phyloP scores from a whole-genome alignment of 768 basidiomycete species.

The Psilocybe tampanensis region DNA sequence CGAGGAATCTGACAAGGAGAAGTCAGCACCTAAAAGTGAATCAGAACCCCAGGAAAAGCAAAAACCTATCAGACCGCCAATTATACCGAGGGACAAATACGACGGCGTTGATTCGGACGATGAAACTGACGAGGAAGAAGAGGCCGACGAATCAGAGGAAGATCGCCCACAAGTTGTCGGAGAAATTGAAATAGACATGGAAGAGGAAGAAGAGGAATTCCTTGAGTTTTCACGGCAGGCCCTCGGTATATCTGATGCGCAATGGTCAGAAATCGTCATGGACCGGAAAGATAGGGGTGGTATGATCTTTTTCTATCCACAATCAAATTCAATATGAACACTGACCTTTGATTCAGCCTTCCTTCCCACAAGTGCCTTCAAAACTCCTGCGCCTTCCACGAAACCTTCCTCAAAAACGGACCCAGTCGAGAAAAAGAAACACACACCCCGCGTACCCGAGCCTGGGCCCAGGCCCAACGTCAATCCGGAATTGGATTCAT shows the following conservation, averaged over 20 bases:
- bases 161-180: conserved; percentile 84
- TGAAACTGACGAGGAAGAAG: conserved; percentile 71
- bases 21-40: not conserved
- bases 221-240: conserved; percentile 92
- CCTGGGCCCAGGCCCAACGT: conserved; percentile 40
- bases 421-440: conserved; percentile 16
- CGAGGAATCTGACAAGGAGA: conserved; percentile 25
- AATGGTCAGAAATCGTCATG: conserved; percentile 85
- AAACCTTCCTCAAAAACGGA: conserved; percentile 11
- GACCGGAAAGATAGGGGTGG: conserved; percentile 84
- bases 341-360: conserved; percentile 47
- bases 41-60: conserved; percentile 24
- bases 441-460: conserved; percentile 21
- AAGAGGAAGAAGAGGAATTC: conserved; percentile 92
- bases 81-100: conserved; percentile 80
- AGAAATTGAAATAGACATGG: conserved; percentile 89
- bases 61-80: conserved; percentile 71
- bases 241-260: conserved; percentile 85
- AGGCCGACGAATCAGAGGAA: conserved; percentile 70
- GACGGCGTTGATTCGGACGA: conserved; percentile 96
- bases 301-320: conserved; percentile 37
- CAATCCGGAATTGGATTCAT: conserved; percentile 83
- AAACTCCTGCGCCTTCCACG: conserved; percentile 11
- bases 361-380: conserved; percentile 47
- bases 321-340: not conserved